Evolutionary conservation across 257 asterid genomes (phyloP).

Genomic region (Nicotiana tomentosiformis): DNA sequence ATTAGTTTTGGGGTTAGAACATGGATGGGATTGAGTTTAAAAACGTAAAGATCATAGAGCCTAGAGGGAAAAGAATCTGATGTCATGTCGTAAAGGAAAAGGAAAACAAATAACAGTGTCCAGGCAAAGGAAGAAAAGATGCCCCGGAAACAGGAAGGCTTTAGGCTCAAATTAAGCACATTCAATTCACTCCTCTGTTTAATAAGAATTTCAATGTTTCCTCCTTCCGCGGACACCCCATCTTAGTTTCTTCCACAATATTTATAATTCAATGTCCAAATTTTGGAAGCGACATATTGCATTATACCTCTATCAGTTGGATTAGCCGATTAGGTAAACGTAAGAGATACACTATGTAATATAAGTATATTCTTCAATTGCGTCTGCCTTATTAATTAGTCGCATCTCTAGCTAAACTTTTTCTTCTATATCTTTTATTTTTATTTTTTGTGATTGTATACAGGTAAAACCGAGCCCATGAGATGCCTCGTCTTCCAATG

Average conservation of each 20-base stretch:
- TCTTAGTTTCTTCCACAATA: background rate
- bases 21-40: background rate
- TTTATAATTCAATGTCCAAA: background rate
- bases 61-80: background rate
- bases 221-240: background rate
- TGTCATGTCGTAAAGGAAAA: background rate
- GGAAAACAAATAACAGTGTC: background rate
- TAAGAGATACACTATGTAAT: background rate
- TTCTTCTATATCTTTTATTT: too few relatives aligned
- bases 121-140: background rate
- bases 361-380: too few relatives aligned
- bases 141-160: background rate
- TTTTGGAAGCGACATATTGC: background rate
- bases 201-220: background rate
- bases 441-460: too few relatives aligned
- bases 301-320: background rate
- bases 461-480: too few relatives aligned
- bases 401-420: too few relatives aligned
- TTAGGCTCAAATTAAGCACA: conserved; percentile 2
- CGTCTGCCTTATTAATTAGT: too few relatives aligned
- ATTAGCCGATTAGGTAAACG: too few relatives aligned
- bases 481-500: too few relatives aligned
- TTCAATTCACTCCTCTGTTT: background rate
- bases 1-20: background rate
- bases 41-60: background rate